phyloP scores from a whole-genome alignment of 495 filamentous ascomycete species.

The Annulohypoxylon bovei region DNA sequence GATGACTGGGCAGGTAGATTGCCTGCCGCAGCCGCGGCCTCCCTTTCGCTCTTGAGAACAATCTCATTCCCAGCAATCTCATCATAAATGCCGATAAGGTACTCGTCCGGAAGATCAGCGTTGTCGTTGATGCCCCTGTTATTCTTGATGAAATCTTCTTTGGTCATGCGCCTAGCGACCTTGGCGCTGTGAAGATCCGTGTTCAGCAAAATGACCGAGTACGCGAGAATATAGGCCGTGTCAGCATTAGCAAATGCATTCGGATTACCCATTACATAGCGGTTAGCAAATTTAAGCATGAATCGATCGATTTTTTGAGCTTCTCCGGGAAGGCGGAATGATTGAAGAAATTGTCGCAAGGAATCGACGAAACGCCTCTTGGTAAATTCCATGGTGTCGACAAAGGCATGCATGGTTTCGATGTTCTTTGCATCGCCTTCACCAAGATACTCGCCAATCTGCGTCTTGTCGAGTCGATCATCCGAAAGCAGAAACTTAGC shows the following conservation, averaged over 20 bases:
- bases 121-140: slow-evolving; percentile 98
- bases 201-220: slow-evolving; percentile 97
- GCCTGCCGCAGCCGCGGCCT: slow-evolving; percentile 80
- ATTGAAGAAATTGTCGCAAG: slow-evolving; percentile 88
- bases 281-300: slow-evolving; percentile 98
- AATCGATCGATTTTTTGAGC: slow-evolving; percentile 99
- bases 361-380: slow-evolving; percentile 94
- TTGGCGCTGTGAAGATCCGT: slow-evolving; percentile 94
- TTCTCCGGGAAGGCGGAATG: slow-evolving; percentile 94
- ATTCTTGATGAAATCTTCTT: slow-evolving; percentile 98
- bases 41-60: slow-evolving; percentile 89
- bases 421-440: slow-evolving; percentile 93
- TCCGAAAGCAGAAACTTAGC: slow-evolving; percentile 80
- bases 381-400: slow-evolving; percentile 94
- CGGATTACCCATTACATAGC: slow-evolving; percentile 93
- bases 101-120: slow-evolving; percentile 91
- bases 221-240: slow-evolving; percentile 94
- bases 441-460: slow-evolving; percentile 94
- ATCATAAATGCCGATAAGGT: slow-evolving; percentile 87
- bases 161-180: slow-evolving; percentile 88
- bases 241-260: slow-evolving; percentile 98
- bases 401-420: slow-evolving; percentile 97
- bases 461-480: slow-evolving; percentile 84
- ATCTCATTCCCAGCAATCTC: slow-evolving; percentile 94
- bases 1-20: slow-evolving; percentile 66